Evolutionary conservation across 306 rosid genomes (phyloP), one percentile per base, ranked within the genome.

Genomic region (Albizia julibrissin): DNA sequence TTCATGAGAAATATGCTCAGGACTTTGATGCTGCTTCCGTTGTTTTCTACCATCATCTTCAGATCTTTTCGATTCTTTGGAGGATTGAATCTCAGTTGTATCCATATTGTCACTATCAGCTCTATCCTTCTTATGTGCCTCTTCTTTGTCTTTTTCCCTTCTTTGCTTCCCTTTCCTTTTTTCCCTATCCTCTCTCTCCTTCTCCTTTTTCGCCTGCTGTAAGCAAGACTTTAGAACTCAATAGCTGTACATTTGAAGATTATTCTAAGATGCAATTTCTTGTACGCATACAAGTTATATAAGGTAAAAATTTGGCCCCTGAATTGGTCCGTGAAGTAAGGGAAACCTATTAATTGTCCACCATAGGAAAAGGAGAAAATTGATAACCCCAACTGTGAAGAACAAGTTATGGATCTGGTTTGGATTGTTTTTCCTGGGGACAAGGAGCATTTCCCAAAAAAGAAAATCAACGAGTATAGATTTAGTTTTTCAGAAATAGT

Each of bases 121-220:
- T 82, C 78, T 87, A 50, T 94, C 98, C 85, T 82, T 91, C 91
- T 85, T 87, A 40, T 56, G 78, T 37, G 77, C 82, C 65, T 92
- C 98, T 49, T 88, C 94, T 78, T 86, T 93, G 79, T 89, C 95
- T 80, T 89, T 93, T 77, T 91, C 93, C 89, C 86, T 89, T 86
- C 90, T 91, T 26, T 91, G 96, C 87, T 90, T 94, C 33, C 33
- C 64, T 86, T 89, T 93, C 82, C 90, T 90, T 79, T 84, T 88
- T 40, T 93, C 97, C 76, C 89, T 88, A 42, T 94, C 97, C 81
- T 92, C 97, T 79, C 91, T 91, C 68, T 94, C 98, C 69, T 89
- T 94, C 66, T 91, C 97, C 89, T 87, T 91, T 84, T 91, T 91
- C 24, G 85, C 90, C 97, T 93, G 87, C 78, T 88, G 85, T 85